A percentile compares a stretch with the other conserved stretches of the same genome.
These are phyloP conservation scores for Tetrahymena borealis DNA, from an alignment of 73 alveolate genomes.

Conservation along the genomic window DNA sequence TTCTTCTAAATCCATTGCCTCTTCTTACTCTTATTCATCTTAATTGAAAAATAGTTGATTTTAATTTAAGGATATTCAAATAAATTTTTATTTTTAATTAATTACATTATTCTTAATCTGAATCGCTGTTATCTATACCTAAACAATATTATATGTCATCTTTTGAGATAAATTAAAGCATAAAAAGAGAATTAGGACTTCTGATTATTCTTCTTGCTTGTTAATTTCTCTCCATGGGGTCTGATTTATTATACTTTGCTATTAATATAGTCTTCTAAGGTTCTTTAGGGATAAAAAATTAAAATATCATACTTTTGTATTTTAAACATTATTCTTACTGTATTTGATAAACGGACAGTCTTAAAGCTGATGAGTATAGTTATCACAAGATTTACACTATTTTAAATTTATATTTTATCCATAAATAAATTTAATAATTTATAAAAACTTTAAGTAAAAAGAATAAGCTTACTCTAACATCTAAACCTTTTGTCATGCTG, in stretches of 20 bases:
- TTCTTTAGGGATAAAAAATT: neutral
- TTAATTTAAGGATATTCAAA: neutral
- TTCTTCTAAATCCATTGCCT: neutral
- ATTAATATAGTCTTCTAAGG: neutral
- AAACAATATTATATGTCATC: neutral
- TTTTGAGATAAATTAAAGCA: neutral
- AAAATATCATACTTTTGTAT: neutral
- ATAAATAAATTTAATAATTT: neutral
- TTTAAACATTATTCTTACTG: neutral
- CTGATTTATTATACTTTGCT: neutral
- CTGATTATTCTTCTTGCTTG: neutral
- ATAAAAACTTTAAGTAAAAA: neutral
- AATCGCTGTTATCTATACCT: neutral
- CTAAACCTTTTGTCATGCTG: neutral
- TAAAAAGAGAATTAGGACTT: neutral
- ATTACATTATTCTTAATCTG: neutral
- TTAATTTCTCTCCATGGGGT: neutral
- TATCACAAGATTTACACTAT: neutral
- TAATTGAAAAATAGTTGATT: too few relatives aligned
- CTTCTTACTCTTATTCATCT: neutral
- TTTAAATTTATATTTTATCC: too few relatives aligned
- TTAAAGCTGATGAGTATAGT: neutral
- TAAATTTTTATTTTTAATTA: neutral
- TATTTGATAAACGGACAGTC: neutral
- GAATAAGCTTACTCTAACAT: neutral